These are phyloP conservation scores for Jaminaea rosea DNA, from an alignment of 1,284 basidiomycete genomes.

Conservation along the genomic window DNA sequence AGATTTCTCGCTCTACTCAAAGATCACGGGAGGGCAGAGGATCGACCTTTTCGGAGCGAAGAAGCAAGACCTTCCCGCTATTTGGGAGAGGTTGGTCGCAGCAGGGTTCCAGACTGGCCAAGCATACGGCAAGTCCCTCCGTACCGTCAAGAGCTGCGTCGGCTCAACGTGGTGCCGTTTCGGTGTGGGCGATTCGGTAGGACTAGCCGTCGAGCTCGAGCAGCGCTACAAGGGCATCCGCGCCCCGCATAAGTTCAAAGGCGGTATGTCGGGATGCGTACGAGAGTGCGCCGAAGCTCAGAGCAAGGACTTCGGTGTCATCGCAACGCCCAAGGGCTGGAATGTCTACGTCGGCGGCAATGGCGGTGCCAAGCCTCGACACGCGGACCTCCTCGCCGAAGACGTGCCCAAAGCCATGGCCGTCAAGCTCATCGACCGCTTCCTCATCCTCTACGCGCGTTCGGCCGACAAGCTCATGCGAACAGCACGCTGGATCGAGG, in stretches of 20 bases:
- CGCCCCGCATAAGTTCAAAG: conserved; percentile 66
- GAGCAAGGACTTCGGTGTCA: conserved; percentile 66
- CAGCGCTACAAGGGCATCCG: conserved; percentile 63
- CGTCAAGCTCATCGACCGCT: conserved; percentile 61
- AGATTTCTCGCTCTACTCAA: conserved; percentile 59
- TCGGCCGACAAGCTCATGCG: conserved; percentile 57
- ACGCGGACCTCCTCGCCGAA: conserved; percentile 54
- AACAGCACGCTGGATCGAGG: conserved; percentile 68
- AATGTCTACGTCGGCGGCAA: conserved; percentile 65
- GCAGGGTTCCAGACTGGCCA: conserved; percentile 69
- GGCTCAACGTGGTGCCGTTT: conserved; percentile 64
- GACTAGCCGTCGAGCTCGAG: conserved; percentile 64
- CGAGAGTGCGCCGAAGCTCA: conserved; percentile 56
- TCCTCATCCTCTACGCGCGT: conserved; percentile 61
- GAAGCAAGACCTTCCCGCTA: conserved; percentile 65
- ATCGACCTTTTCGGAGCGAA: conserved; percentile 67
- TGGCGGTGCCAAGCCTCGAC: conserved; percentile 61
- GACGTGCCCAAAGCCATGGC: conserved; percentile 45
- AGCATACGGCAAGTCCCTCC: conserved; percentile 60
- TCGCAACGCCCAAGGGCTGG: conserved; percentile 60
- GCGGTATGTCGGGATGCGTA: conserved; percentile 62
- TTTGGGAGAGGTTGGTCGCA: conserved; percentile 62
- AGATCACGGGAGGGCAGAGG: conserved; percentile 53
- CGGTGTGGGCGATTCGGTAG: conserved; percentile 67
- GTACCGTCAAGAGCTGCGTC: conserved; percentile 59